A percentile compares a stretch with the other conserved stretches of the same genome.
These are phyloP conservation scores for Endotrypanum monterogeii DNA, from an alignment of 208 protist species.

Conservation along the genomic window DNA sequence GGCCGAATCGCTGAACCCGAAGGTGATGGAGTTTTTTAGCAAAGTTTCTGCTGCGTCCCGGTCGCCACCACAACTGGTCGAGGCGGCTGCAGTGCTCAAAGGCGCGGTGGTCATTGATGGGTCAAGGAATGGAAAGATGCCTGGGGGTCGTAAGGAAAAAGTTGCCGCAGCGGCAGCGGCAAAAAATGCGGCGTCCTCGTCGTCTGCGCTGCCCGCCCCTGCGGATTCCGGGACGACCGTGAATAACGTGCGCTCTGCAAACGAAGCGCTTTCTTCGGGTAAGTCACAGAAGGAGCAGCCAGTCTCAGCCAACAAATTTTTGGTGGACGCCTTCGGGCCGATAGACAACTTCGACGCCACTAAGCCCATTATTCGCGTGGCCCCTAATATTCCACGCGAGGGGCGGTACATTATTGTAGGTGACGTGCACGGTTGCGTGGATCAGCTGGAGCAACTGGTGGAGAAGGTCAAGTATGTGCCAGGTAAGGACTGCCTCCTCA, in stretches of 20 bases:
- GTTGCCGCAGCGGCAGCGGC: constrained; percentile 3
- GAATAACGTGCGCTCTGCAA: constrained; percentile 1
- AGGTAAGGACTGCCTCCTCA: constrained; percentile 75
- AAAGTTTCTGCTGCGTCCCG: constrained; percentile 16
- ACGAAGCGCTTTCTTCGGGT: not conserved
- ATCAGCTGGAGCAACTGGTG: constrained; percentile 78
- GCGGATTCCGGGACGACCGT: not conserved
- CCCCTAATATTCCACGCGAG: constrained; percentile 35
- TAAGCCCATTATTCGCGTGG: constrained; percentile 69
- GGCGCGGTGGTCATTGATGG: constrained; percentile 14
- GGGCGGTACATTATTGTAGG: constrained; percentile 87
- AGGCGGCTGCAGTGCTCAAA: constrained; percentile 15
- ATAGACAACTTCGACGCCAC: constrained; percentile 70
- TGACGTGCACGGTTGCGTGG: constrained; percentile 90
- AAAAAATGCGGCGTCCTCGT: not conserved
- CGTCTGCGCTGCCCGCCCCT: not conserved
- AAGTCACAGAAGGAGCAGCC: constrained; percentile 1
- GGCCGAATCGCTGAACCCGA: constrained; percentile 40
- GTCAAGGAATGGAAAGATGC: not conserved
- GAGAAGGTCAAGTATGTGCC: constrained; percentile 79
- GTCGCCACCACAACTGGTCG: constrained; percentile 13
- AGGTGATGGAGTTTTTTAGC: constrained; percentile 43
- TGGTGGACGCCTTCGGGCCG: constrained; percentile 24
- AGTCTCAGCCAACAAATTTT: constrained; percentile 31
- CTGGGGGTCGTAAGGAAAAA: not conserved